Conservation (phyloP, 1,284 basidiomycete genomes). For the Ganoderma sp. region DNA sequence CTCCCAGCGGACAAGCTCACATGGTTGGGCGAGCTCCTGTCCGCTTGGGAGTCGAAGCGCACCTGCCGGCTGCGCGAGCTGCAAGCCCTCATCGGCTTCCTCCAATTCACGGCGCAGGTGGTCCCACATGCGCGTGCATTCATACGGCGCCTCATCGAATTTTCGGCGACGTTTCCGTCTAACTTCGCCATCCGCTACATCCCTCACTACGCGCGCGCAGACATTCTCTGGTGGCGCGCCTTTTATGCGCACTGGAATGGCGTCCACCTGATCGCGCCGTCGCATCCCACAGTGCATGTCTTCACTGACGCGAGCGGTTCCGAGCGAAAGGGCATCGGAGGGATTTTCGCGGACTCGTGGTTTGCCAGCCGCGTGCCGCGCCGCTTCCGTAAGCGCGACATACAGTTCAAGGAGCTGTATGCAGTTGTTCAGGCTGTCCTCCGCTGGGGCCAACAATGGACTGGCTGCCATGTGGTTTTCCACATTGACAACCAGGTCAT, state of each 20-base stretch:
- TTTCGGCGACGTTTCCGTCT: constrained; percentile 8
- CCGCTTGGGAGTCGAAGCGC: neutral
- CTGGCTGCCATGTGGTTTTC: constrained; percentile 17
- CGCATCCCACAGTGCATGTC: constrained; percentile 9
- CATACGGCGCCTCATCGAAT: constrained; percentile 15
- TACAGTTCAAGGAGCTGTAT: constrained; percentile 19
- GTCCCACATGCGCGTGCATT: constrained; percentile 14
- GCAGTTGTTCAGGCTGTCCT: constrained; percentile 7
- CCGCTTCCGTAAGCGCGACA: constrained; percentile 11
- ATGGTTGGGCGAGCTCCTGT: constrained; percentile 11
- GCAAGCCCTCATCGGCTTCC: constrained; percentile 18
- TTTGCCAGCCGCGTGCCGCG: constrained; percentile 11
- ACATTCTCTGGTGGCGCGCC: constrained; percentile 18
- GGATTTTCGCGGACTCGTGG: neutral
- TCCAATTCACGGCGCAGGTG: constrained; percentile 18
- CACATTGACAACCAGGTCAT: constrained; percentile 20
- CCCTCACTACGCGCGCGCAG: constrained; percentile 11
- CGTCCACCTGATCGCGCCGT: constrained; percentile 4
- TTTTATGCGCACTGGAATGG: constrained; percentile 16
- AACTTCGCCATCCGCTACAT: constrained; percentile 8
- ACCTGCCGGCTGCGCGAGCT: constrained; percentile 15
- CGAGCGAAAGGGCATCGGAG: constrained; percentile 10
- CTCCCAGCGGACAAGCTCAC: constrained; percentile 12
- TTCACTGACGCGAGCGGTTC: constrained; percentile 16
- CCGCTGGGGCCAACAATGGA: constrained; percentile 14